Evolutionary conservation across 768 basidiomycete species (phyloP).

Genomic region (Trametes cinnabarina): DNA sequence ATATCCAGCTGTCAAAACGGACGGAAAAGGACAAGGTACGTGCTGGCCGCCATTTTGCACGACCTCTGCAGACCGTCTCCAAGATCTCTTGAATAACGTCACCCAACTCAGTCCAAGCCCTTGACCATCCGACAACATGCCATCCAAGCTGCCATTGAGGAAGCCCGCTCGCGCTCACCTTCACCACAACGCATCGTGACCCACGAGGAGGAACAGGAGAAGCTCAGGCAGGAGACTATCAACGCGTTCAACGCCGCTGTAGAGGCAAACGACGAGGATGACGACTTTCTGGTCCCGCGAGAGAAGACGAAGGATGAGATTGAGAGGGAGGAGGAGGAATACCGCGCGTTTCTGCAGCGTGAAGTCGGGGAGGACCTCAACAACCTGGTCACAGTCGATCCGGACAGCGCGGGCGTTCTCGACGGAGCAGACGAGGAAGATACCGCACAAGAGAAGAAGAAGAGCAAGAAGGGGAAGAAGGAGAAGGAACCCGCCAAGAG

Average conservation of each 20-base stretch:
- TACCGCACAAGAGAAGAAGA: slow-evolving; percentile 25
- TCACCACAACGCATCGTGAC: slow-evolving; percentile 50
- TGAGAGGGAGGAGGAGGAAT: slow-evolving; percentile 81
- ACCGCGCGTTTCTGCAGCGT: slow-evolving; percentile 74
- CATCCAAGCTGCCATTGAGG: slow-evolving; percentile 57
- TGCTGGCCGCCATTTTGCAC: neutral
- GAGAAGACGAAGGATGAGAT: slow-evolving; percentile 77
- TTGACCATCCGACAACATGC: slow-evolving; percentile 73
- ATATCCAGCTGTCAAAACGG: slow-evolving; percentile 27
- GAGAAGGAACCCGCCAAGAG: slow-evolving; percentile 24
- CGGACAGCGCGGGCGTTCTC: slow-evolving; percentile 18
- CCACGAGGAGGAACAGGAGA: slow-evolving; percentile 74
- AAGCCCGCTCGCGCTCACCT: slow-evolving; percentile 51
- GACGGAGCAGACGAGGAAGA: slow-evolving; percentile 30
- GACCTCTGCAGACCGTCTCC: slow-evolving; percentile 1
- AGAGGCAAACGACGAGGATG: slow-evolving; percentile 40
- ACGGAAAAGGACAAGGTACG: slow-evolving; percentile 52
- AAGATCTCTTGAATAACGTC: slow-evolving; percentile 5
- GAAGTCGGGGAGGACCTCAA: slow-evolving; percentile 77
- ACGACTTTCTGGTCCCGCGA: slow-evolving; percentile 61
- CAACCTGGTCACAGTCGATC: slow-evolving; percentile 61
- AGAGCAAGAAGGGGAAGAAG: slow-evolving; percentile 30
- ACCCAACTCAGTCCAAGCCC: slow-evolving; percentile 54
- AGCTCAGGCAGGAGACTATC: slow-evolving; percentile 78
- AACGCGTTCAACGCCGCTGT: slow-evolving; percentile 68